Conservation (phyloP, 495 filamentous ascomycete genomes). For the Aspergillus incahuasiensis region DNA sequence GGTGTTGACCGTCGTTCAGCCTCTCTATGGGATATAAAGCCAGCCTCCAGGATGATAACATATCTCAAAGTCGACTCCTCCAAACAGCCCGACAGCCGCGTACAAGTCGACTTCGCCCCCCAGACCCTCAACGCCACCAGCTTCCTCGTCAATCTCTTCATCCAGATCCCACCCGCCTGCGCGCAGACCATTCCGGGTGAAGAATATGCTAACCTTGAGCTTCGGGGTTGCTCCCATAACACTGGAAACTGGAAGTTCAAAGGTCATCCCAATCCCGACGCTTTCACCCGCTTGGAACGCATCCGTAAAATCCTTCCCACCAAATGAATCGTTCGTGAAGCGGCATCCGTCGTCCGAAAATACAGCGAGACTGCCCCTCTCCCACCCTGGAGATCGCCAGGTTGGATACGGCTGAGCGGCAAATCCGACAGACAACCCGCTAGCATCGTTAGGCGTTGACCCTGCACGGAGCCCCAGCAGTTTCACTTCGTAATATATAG, state of each 20-base stretch:
- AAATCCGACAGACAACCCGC: conserved; percentile 72
- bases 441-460: conserved; percentile 40
- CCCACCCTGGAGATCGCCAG: conserved; percentile 89
- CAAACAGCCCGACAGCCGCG: conserved; percentile 73
- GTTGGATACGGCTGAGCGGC: conserved; percentile 76
- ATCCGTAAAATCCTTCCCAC: conserved; percentile 69
- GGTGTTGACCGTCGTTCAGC: background rate
- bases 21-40: conserved; percentile 23
- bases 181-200: conserved; percentile 65
- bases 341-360: conserved; percentile 87
- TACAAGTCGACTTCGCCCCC: conserved; percentile 79
- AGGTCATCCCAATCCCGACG: conserved; percentile 68
- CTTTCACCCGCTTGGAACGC: conserved; percentile 51
- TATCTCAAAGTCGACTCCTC: conserved; percentile 66
- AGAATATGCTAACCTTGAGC: conserved; percentile 61
- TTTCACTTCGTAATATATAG: conserved; percentile 76
- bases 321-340: conserved; percentile 82
- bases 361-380: conserved; percentile 77
- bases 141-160: conserved; percentile 71
- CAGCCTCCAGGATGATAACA: conserved; percentile 53
- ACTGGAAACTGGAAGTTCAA: conserved; percentile 36
- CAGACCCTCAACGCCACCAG: conserved; percentile 65
- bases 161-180: conserved; percentile 74
- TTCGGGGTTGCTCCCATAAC: conserved; percentile 14
- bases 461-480: conserved; percentile 44